These are phyloP conservation scores for Haemoproteus tartakovskyi DNA, from an alignment of 169 alveolate species.

Conservation along the genomic window DNA sequence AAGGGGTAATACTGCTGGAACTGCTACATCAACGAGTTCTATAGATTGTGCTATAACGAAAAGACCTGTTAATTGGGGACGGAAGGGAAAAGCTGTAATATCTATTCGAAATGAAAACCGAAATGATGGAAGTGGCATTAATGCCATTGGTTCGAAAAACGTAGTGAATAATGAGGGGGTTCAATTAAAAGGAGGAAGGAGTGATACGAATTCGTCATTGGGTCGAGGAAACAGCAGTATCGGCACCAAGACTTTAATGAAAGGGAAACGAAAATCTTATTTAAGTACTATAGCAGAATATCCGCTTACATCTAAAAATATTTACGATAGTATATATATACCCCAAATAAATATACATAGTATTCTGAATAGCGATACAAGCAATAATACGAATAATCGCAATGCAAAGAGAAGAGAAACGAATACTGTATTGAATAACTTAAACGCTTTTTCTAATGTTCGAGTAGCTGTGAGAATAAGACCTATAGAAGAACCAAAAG, in stretches of 20 bases:
- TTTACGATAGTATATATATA: slow-evolving; percentile 60
- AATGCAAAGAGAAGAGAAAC: neutral
- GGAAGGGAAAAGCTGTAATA: slow-evolving; percentile 1
- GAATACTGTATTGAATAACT: slow-evolving; percentile 16
- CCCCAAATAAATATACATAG: slow-evolving; percentile 59
- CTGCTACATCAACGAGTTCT: neutral
- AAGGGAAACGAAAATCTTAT: neutral
- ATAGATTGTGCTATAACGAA: neutral
- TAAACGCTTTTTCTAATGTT: slow-evolving; percentile 57
- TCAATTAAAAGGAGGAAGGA: neutral
- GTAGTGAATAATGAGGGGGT: neutral
- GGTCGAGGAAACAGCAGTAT: neutral
- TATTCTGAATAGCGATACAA: neutral
- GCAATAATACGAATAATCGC: neutral
- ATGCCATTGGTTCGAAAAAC: slow-evolving; percentile 8
- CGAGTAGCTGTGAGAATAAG: slow-evolving; percentile 60
- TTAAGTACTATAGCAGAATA: slow-evolving; percentile 6
- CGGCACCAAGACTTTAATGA: neutral
- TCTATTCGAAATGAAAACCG: slow-evolving; percentile 4
- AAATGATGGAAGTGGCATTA: slow-evolving; percentile 25
- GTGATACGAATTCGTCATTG: neutral
- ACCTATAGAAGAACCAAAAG: slow-evolving; percentile 43
- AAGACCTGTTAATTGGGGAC: neutral
- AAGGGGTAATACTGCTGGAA: neutral
- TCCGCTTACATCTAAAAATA: slow-evolving; percentile 60